Percentiles rank a stretch among this genome's conserved stretches.
Conservation (phyloP, 2,329 filamentous ascomycete genomes). For the Neocucurbitaria cava region DNA sequence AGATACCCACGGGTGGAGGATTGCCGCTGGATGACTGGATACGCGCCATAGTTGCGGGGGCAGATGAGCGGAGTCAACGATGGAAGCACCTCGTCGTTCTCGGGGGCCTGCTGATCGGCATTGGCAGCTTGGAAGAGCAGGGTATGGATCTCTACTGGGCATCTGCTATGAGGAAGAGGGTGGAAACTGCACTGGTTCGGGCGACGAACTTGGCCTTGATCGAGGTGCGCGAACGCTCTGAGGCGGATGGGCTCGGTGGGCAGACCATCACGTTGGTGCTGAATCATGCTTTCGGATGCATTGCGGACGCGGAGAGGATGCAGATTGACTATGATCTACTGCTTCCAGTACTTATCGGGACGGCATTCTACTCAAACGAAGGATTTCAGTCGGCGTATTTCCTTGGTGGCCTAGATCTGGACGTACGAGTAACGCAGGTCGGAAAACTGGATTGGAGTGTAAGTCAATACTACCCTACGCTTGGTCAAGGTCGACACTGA, state of each 20-base stretch:
- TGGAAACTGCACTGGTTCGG: conserved; percentile 76
- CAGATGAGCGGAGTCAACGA: conserved; percentile 67
- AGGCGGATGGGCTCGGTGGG: conserved; percentile 57
- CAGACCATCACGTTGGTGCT: conserved; percentile 71
- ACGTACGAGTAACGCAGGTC: conserved; percentile 62
- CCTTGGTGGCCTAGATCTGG: conserved; percentile 71
- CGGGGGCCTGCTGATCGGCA: conserved; percentile 78
- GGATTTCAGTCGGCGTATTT: conserved; percentile 81
- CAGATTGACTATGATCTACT: conserved; percentile 71
- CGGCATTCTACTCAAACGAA: conserved; percentile 72
- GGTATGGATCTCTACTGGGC: conserved; percentile 67
- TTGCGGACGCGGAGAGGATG: conserved; percentile 66
- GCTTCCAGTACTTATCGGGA: conserved; percentile 72
- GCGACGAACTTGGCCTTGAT: conserved; percentile 78
- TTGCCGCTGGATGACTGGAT: conserved; percentile 64
- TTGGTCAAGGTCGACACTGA: conserved; percentile 6
- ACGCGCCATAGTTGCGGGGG: conserved; percentile 64
- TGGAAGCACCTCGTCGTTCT: conserved; percentile 89
- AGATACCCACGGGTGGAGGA: conserved; percentile 51
- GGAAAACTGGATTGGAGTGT: conserved; percentile 69
- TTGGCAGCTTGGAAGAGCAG: conserved; percentile 56
- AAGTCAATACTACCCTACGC: conserved; percentile 1
- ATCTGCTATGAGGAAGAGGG: conserved; percentile 66
- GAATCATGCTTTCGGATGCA: conserved; percentile 76
- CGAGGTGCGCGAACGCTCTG: conserved; percentile 59